phyloP scores from a whole-genome alignment of 23 red algal species.

The Gracilariopsis chorda region DNA sequence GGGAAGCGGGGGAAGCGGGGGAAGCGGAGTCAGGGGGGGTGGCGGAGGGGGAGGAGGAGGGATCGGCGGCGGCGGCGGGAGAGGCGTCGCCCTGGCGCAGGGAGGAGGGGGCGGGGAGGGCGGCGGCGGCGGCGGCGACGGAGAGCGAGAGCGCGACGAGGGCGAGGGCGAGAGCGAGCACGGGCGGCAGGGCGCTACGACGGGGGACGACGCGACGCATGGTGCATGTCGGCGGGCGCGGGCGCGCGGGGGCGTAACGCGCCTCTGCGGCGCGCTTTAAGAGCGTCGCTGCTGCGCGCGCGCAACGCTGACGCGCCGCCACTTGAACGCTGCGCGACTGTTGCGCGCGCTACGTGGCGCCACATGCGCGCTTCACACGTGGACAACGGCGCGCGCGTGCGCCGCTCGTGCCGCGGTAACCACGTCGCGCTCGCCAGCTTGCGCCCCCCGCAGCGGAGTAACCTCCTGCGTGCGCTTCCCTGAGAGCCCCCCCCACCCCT shows the following conservation, averaged over 20 bases:
- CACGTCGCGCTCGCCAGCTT: too few relatives aligned
- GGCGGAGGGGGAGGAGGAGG: conserved; percentile 15
- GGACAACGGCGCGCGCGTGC: too few relatives aligned
- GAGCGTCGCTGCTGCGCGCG: background rate
- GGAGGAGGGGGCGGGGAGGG: background rate
- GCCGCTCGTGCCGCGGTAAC: too few relatives aligned
- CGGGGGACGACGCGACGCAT: background rate
- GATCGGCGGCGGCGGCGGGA: background rate
- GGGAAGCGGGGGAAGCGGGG: background rate
- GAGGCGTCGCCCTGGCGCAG: background rate
- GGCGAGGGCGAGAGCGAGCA: background rate
- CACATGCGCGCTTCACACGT: too few relatives aligned
- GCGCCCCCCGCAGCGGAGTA: background rate
- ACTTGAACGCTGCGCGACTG: background rate
- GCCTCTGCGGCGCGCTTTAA: background rate
- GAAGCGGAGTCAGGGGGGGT: background rate
- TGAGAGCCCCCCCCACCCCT: background rate
- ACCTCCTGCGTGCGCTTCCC: background rate
- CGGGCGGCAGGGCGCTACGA: background rate
- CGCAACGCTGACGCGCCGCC: background rate
- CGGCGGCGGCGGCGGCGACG: background rate
- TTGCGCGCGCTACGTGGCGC: background rate
- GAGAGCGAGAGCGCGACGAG: background rate
- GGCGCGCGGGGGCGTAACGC: background rate
- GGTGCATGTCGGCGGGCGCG: background rate